Evolutionary conservation across 169 alveolate species (phyloP), one percentile per base, ranked within the genome.

Genomic region (Plasmodium reichenowi): DNA sequence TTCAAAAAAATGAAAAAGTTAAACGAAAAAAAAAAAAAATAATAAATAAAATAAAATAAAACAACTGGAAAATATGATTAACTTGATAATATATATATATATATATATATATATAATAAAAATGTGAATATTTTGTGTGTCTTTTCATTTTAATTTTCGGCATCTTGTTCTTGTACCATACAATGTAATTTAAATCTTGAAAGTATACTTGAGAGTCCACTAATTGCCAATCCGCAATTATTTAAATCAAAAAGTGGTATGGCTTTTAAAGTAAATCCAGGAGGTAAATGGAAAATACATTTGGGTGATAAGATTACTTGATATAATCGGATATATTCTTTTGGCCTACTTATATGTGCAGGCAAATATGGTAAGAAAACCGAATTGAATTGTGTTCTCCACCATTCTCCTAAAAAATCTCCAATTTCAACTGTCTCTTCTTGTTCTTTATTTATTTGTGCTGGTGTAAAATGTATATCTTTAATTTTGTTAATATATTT

Each of bases 321-420:
- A 50, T 76, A 76, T 43, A 76, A 29, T 7, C 78, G 66, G 26
- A 66, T 63, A 68, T 66, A 76, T 56, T 94, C 96, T 43, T 88
- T 74, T 3, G 95, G 95, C 10, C 95, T 74, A 48, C 87, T 92
- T 52, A 92, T 54, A 73, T 94, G 96, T 1, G 91, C 88, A 43
- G 96, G 96, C 47, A 94, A 66, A 47, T 92, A 94, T 0, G 96
- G 95, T 24, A 94, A 78, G 22, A 86, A 89, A 10, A 76, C 93
- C 1, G 95, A 85, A 38, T 92, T 75, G 60, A 63, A 92, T 71
- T 94, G 94, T 15, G 91, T 75, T 24, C 93, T 68, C 96, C 96
- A 94, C 85, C 90, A 92, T 54, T 94, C 95, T 15, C 93, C 96
- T 60, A 94, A 64, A 15, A 94, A 87, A 9, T 94, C 95, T n/a